Evolutionary conservation across 768 basidiomycete species (phyloP).

Genomic region (Hirschioporus abietinus): DNA sequence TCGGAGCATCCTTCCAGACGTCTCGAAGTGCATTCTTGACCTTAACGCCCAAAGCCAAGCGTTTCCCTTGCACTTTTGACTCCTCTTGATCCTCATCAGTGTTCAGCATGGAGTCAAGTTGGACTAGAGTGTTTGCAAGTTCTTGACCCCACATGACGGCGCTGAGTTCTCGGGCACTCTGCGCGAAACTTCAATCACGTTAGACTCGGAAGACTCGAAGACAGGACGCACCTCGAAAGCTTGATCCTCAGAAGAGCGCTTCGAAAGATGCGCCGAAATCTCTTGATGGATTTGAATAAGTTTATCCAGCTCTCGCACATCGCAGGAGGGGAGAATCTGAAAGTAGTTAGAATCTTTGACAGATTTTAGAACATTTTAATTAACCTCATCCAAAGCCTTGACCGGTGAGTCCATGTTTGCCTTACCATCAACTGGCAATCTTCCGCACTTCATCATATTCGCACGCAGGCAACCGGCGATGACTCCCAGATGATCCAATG

Average conservation of each 20-base stretch:
- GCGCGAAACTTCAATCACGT: conserved; percentile 8
- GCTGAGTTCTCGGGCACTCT: conserved; percentile 84
- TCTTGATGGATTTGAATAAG: conserved; percentile 60
- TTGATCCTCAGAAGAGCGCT: conserved; percentile 72
- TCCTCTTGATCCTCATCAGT: conserved; percentile 33
- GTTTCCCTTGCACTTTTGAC: conserved; percentile 25
- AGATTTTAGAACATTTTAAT: conserved; percentile 6
- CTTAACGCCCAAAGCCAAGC: conserved; percentile 46
- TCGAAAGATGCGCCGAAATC: conserved; percentile 61
- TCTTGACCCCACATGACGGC: conserved; percentile 81
- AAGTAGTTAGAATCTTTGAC: conserved; percentile 6
- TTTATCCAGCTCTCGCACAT: conserved; percentile 47
- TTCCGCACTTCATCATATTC: conserved; percentile 42
- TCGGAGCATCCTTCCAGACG: conserved; percentile 65
- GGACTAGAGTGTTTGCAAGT: conserved; percentile 61
- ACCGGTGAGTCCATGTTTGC: conserved; percentile 28
- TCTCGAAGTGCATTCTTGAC: conserved; percentile 61
- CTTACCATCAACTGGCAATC: conserved; percentile 25
- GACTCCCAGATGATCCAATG: conserved; percentile 90
- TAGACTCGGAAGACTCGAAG: not conserved
- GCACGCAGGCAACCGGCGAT: conserved; percentile 79
- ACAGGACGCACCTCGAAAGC: conserved; percentile 61
- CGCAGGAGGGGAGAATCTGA: conserved; percentile 49
- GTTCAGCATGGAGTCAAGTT: conserved; percentile 46
- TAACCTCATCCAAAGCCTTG: conserved; percentile 70